These are phyloP conservation scores for Cordia subcordata DNA, from an alignment of 257 asterid genomes.

Conservation along the genomic window DNA sequence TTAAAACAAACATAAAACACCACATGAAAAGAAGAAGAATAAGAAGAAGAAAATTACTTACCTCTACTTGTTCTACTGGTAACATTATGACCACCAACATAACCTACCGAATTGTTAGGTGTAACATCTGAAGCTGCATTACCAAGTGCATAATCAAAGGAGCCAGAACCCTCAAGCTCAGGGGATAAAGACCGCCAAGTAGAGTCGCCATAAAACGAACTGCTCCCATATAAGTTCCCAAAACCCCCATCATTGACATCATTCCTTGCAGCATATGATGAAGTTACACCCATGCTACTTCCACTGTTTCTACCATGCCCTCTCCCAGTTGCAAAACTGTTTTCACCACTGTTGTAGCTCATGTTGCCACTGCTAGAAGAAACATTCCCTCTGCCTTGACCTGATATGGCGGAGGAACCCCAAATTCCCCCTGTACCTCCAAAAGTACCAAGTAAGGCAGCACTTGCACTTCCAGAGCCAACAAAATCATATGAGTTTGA, in stretches of 20 bases:
- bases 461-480: constrained; percentile 40
- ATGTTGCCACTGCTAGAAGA: constrained; percentile 31
- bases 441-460: constrained; percentile 35
- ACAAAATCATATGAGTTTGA: constrained; percentile 28
- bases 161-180: constrained; percentile 36
- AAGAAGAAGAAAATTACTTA: constrained; percentile 7
- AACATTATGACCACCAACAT: constrained; percentile 53
- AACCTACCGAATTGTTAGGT: constrained; percentile 41
- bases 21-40: background rate
- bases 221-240: constrained; percentile 38
- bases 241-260: constrained; percentile 37
- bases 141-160: constrained; percentile 46
- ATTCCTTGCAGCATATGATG: constrained; percentile 35
- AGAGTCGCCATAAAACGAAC: constrained; percentile 38
- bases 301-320: constrained; percentile 42
- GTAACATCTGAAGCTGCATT: constrained; percentile 40
- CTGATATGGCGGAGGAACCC: constrained; percentile 47
- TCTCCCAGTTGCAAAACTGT: constrained; percentile 33
- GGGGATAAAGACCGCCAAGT: constrained; percentile 52
- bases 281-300: constrained; percentile 24
- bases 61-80: constrained; percentile 70
- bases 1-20: background rate
- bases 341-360: constrained; percentile 30
- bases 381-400: constrained; percentile 42
- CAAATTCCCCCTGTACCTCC: constrained; percentile 61